Evolutionary conservation across 495 filamentous ascomycete genomes (phyloP).

Genomic region (Viridothelium virens): DNA sequence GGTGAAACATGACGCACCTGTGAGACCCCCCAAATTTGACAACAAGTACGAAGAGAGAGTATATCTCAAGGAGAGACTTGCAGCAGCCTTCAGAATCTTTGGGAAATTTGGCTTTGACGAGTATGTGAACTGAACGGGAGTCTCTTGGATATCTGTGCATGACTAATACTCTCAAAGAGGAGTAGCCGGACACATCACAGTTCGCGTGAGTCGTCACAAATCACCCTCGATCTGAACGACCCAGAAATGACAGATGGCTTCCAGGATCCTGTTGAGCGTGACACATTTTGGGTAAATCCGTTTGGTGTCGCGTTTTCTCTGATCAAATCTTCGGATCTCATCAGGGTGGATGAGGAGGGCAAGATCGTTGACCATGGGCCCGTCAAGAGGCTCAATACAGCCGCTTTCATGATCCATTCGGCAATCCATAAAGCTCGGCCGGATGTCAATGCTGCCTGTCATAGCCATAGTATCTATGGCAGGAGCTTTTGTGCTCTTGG

Average conservation of each 20-base stretch:
- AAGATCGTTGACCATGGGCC: conserved; percentile 61
- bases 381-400: conserved; percentile 55
- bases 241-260: not conserved
- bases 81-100: conserved; percentile 61
- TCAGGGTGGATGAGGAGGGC: conserved; percentile 56
- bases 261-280: conserved; percentile 59
- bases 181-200: conserved; percentile 38
- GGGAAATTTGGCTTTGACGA: conserved; percentile 61
- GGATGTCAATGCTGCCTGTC: conserved; percentile 64
- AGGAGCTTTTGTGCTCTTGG: conserved; percentile 61
- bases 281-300: conserved; percentile 74
- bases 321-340: conserved; percentile 63
- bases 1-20: not conserved
- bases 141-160: not conserved
- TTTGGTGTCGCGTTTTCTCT: conserved; percentile 64
- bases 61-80: conserved; percentile 59
- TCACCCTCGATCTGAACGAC: not conserved
- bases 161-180: conserved; percentile 12
- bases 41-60: conserved; percentile 55
- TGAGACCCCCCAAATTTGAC: conserved; percentile 35
- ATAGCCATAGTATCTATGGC: conserved; percentile 65
- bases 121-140: conserved; percentile 25
- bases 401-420: conserved; percentile 43
- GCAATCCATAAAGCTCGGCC: conserved; percentile 59
- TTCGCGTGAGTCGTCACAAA: conserved; percentile 24